phyloP scores from a whole-genome alignment of 1,284 basidiomycete genomes.

The Porodaedalea pini region DNA sequence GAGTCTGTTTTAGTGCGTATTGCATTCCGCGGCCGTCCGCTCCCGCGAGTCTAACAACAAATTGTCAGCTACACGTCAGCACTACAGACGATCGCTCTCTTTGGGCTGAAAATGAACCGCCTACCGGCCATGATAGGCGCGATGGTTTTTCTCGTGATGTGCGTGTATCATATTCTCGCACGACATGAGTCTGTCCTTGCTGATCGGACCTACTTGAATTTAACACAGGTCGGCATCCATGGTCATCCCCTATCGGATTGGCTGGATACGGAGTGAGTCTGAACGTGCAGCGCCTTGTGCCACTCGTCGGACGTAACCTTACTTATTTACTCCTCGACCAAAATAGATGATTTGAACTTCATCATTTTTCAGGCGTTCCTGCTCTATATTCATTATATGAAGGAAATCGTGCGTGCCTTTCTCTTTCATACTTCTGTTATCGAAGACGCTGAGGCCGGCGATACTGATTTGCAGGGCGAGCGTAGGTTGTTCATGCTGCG shows the following conservation, averaged over 20 bases:
- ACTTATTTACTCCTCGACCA: not conserved
- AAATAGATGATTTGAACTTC: slow-evolving; percentile 60
- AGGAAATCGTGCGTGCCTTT: slow-evolving; percentile 40
- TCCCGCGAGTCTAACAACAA: not conserved
- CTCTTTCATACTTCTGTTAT: slow-evolving; percentile 1
- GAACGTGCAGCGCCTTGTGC: not conserved
- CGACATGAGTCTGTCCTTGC: not conserved
- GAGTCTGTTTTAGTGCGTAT: slow-evolving; percentile 61
- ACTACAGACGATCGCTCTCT: slow-evolving; percentile 72
- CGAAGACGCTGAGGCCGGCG: not conserved
- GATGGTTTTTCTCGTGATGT: slow-evolving; percentile 57
- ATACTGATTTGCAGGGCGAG: slow-evolving; percentile 39
- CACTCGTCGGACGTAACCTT: not conserved
- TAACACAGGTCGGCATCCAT: slow-evolving; percentile 44
- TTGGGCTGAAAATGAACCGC: slow-evolving; percentile 70
- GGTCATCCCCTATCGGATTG: slow-evolving; percentile 49
- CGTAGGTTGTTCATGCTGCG: slow-evolving; percentile 59
- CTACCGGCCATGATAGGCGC: slow-evolving; percentile 62
- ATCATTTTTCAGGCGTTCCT: slow-evolving; percentile 58
- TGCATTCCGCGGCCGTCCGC: slow-evolving; percentile 27
- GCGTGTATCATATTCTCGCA: slow-evolving; percentile 27
- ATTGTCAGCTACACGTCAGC: slow-evolving; percentile 47
- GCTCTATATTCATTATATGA: slow-evolving; percentile 54
- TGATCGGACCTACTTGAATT: not conserved
- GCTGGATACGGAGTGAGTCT: slow-evolving; percentile 54